Evolutionary conservation across 345 rosid genomes (phyloP), one percentile per base, ranked within the genome.

Genomic region (Mercurialis annua): DNA sequence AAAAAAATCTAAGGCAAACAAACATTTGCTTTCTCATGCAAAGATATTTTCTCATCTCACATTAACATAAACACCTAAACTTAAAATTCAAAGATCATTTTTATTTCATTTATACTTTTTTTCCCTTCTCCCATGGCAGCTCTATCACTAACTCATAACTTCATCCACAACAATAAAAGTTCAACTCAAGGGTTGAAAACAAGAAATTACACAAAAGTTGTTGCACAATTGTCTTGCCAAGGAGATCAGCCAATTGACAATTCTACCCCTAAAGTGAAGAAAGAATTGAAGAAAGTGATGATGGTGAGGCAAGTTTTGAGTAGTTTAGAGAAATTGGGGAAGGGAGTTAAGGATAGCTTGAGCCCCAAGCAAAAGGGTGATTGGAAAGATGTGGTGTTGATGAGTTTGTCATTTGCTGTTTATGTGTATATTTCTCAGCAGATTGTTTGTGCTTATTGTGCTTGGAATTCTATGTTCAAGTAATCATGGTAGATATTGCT

Each of bases 321-420:
- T 0, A 50, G 71, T 54, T 68, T 66, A 0, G 71, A 67, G 64
- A 81, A 75, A 58, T 42, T 81, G 33, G 84, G 83, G 56, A 79
- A 69, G 64, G 76, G 67, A 1, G 54, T 87, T 70, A 80, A 72
- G 78, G 72, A 74, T 56, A 70, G 26, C 34, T 70, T 81, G 82
- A 82, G 85, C 49, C 90, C 89, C 6, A 69, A 78, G 73, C 79
- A 69, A 51, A 85, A 86, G 79, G 98, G 98, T 50, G 97, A 86
- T 53, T 80, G 91, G 80, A 92, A 88, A 72, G 97, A 92, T 70
- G 49, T 86, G 62, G 75, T 80, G 68, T 77, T 90, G 75, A 90
- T 88, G 92, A 79, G 91, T 48, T 72, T 92, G n/a, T 85, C 97
- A 10, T 90, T 90, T 72, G 97, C 98, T 21, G 82, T 92, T 62